Conservation (phyloP, 495 filamentous ascomycete species). For the Aspergillus kassunensis region DNA sequence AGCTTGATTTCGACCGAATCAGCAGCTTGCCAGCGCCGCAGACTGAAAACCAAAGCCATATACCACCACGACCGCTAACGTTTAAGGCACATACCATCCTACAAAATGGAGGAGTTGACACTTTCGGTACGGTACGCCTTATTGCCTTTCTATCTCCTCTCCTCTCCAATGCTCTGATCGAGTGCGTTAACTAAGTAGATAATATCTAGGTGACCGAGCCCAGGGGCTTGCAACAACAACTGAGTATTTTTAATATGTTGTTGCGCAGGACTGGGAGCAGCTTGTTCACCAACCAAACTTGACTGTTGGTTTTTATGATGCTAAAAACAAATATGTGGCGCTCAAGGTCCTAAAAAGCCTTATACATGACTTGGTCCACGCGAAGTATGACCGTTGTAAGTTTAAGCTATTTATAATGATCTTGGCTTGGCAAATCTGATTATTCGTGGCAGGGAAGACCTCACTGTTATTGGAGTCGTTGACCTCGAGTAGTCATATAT, state of each 20-base stretch:
- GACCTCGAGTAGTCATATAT: constrained; percentile 37
- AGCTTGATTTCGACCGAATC: constrained; percentile 24
- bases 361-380: constrained; percentile 21
- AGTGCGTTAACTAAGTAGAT: constrained; percentile 3
- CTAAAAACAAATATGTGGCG: constrained; percentile 21
- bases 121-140: constrained; percentile 25
- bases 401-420: constrained; percentile 39
- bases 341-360: constrained; percentile 25
- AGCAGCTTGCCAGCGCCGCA: constrained; percentile 18
- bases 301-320: constrained; percentile 18
- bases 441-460: constrained; percentile 25
- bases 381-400: constrained; percentile 22
- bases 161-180: background rate
- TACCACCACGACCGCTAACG: constrained; percentile 24
- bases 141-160: constrained; percentile 2
- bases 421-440: constrained; percentile 34
- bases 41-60: constrained; percentile 10
- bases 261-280: constrained; percentile 31
- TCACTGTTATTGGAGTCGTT: constrained; percentile 32
- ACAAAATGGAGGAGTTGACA: constrained; percentile 32
- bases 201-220: constrained; percentile 27
- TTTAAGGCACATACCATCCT: constrained; percentile 30
- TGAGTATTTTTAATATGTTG: constrained; percentile 32
- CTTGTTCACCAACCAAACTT: constrained; percentile 33
- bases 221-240: constrained; percentile 26